These are phyloP conservation scores for Kentomonas sorsogonicus DNA, from an alignment of 208 protist genomes.

Conservation along the genomic window DNA sequence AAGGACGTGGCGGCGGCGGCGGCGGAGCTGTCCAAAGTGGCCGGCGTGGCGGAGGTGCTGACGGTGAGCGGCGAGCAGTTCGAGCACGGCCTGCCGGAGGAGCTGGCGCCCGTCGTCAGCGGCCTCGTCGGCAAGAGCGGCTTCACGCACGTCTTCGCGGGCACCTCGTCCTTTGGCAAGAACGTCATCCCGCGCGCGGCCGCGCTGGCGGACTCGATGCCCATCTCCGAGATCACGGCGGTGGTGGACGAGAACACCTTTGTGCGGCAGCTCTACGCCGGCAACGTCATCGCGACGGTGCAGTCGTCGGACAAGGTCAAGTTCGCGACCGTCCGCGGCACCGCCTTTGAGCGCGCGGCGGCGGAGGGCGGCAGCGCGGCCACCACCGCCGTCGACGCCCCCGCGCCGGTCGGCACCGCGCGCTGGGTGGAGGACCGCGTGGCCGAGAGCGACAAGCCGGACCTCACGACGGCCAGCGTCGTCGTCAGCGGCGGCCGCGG, in stretches of 20 bases:
- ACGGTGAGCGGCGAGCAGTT: slow-evolving; percentile 53
- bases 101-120: slow-evolving; percentile 62
- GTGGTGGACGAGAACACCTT: slow-evolving; percentile 93
- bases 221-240: slow-evolving; percentile 91
- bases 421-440: slow-evolving; percentile 59
- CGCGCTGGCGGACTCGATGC: slow-evolving; percentile 81
- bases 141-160: slow-evolving; percentile 93
- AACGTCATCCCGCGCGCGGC: slow-evolving; percentile 92
- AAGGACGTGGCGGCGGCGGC: slow-evolving; percentile 34
- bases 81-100: slow-evolving; percentile 80
- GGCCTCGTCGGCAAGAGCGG: slow-evolving; percentile 42
- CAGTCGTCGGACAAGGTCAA: slow-evolving; percentile 89
- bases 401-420: slow-evolving; percentile 22
- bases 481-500: slow-evolving; percentile 95
- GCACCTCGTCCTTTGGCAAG: slow-evolving; percentile 93
- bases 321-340: slow-evolving; percentile 93
- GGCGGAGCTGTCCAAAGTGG: slow-evolving; percentile 48
- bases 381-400: slow-evolving; percentile 29
- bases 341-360: slow-evolving; percentile 72
- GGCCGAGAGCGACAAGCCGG: slow-evolving; percentile 83
- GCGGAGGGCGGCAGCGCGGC: slow-evolving; percentile 38
- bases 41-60: slow-evolving; percentile 82
- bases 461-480: slow-evolving; percentile 87
- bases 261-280: slow-evolving; percentile 96
- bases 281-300: slow-evolving; percentile 96